Percentiles rank a stretch among this genome's conserved stretches.
Evolutionary conservation across 2,329 filamentous ascomycete genomes (phyloP).

Genomic region (Claviceps sp.): DNA sequence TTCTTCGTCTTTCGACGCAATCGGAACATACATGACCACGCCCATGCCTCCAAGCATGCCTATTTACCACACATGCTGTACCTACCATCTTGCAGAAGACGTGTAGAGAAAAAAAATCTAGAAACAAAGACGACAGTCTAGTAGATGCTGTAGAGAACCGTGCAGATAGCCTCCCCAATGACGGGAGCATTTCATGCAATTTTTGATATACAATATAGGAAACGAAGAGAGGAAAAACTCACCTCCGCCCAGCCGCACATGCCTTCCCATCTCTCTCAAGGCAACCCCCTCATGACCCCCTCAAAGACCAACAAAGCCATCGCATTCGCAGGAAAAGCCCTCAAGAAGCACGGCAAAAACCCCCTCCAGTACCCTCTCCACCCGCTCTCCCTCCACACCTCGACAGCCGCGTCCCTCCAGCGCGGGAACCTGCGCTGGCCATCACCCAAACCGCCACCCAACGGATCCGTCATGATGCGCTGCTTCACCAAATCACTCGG

Average conservation of each 20-base stretch:
- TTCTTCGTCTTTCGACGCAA: too few relatives aligned
- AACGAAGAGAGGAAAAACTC: neutral
- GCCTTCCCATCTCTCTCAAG: slow-evolving; percentile 10
- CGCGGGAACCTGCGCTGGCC: slow-evolving; percentile 53
- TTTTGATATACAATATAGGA: neutral
- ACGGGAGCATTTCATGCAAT: neutral
- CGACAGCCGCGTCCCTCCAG: slow-evolving; percentile 69
- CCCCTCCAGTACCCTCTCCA: slow-evolving; percentile 81
- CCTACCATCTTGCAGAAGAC: neutral
- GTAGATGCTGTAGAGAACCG: neutral
- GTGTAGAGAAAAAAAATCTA: neutral
- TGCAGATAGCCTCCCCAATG: neutral
- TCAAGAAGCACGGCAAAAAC: slow-evolving; percentile 82
- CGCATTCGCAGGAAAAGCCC: slow-evolving; percentile 92
- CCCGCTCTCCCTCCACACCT: slow-evolving; percentile 66
- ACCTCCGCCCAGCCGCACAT: neutral
- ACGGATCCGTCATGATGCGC: slow-evolving; percentile 87
- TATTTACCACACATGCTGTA: neutral
- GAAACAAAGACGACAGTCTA: too few relatives aligned
- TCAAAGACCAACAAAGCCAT: slow-evolving; percentile 91
- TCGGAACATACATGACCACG: too few relatives aligned
- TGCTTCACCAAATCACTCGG: slow-evolving; percentile 92
- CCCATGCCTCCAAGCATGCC: neutral
- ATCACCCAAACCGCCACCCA: slow-evolving; percentile 57
- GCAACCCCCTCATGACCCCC: slow-evolving; percentile 63